phyloP scores from a whole-genome alignment of 2,329 filamentous ascomycete species.

The Aureobasidium sp. region DNA sequence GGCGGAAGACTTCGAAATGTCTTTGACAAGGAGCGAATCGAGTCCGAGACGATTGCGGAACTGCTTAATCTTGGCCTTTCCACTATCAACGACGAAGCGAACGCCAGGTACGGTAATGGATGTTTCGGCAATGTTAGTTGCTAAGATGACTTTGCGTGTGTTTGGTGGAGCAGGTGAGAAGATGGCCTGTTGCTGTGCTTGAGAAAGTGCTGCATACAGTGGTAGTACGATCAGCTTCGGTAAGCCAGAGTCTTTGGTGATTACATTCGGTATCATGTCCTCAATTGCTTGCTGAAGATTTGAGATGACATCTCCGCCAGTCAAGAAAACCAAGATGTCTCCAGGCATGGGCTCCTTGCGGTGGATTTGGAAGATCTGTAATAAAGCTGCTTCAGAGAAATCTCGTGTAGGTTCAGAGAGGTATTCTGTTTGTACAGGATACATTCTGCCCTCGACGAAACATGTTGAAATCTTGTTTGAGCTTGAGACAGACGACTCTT shows the following conservation, averaged over 20 bases:
- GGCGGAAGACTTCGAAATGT: constrained; percentile 87
- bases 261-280: constrained; percentile 58
- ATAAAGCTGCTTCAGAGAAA: constrained; percentile 71
- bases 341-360: constrained; percentile 83
- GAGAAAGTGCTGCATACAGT: constrained; percentile 82
- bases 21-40: constrained; percentile 81
- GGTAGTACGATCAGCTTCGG: constrained; percentile 67
- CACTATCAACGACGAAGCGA: constrained; percentile 82
- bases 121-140: constrained; percentile 96
- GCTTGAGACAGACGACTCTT: not conserved
- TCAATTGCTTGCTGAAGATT: constrained; percentile 70
- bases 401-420: constrained; percentile 67
- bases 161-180: constrained; percentile 65
- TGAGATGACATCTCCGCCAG: constrained; percentile 89
- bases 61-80: constrained; percentile 90
- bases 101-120: constrained; percentile 94
- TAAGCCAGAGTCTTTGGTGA: constrained; percentile 55
- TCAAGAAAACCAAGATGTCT: constrained; percentile 86
- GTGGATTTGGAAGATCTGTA: constrained; percentile 79
- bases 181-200: constrained; percentile 75
- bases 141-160: constrained; percentile 84
- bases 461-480: constrained; percentile 39
- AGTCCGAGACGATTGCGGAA: constrained; percentile 78
- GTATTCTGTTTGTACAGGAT: constrained; percentile 71
- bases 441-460: constrained; percentile 79